These are phyloP conservation scores for Nakaseomyces nivariensis DNA, from an alignment of 1,139 yeast genomes.

Conservation along the genomic window DNA sequence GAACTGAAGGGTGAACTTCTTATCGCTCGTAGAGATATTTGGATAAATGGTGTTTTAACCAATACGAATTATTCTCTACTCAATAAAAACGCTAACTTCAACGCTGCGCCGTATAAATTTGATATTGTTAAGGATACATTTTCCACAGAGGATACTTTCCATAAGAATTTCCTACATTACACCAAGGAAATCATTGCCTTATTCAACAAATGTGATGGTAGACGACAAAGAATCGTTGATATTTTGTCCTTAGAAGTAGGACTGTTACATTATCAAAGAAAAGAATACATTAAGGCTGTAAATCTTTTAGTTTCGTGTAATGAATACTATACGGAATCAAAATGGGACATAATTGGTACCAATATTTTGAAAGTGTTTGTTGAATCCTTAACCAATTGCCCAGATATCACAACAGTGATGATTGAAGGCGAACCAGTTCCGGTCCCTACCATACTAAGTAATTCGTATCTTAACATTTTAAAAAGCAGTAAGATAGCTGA, in stretches of 20 bases:
- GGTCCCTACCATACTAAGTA: conserved; percentile 19
- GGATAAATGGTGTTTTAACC: conserved; percentile 23
- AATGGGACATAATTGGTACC: conserved; percentile 69
- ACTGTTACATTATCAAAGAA: conserved; percentile 48
- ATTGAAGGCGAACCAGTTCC: conserved; percentile 24
- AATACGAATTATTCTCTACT: conserved; percentile 13
- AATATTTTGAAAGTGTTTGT: conserved; percentile 55
- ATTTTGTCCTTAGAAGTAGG: conserved; percentile 78
- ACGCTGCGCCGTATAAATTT: conserved; percentile 7
- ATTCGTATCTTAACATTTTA: conserved; percentile 24
- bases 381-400: conserved; percentile 47
- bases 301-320: conserved; percentile 58
- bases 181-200: conserved; percentile 20
- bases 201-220: conserved; percentile 14
- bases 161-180: conserved; percentile 17
- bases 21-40: conserved; percentile 22
- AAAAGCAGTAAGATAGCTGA: conserved; percentile 12
- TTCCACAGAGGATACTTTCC: conserved; percentile 27
- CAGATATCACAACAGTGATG: conserved; percentile 12
- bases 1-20: conserved; percentile 20
- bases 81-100: conserved; percentile 9
- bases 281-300: conserved; percentile 52
- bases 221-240: conserved; percentile 52
- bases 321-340: conserved; percentile 52
- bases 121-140: conserved; percentile 20